phyloP scores from a whole-genome alignment of 2,329 filamentous ascomycete species.

The Aspergillus fijiensis region DNA sequence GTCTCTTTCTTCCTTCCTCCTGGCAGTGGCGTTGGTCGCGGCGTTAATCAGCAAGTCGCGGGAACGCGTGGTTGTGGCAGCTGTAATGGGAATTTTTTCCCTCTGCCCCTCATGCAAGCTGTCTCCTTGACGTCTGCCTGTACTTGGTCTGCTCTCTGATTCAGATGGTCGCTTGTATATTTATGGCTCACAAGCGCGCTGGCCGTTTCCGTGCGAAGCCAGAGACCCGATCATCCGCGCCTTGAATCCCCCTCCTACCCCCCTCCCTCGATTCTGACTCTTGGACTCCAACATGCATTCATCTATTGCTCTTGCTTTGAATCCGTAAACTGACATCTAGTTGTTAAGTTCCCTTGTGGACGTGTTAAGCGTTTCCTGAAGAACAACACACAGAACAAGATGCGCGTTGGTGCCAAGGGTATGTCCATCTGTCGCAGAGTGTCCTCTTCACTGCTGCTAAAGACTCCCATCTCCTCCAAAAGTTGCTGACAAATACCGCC shows the following conservation, averaged over 20 bases:
- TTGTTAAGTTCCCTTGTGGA: conserved; percentile 85
- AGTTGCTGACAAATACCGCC: conserved; percentile 17
- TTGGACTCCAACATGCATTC: too few relatives aligned
- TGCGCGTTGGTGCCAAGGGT: conserved; percentile 95
- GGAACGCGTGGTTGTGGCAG: not conserved
- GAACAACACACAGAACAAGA: conserved; percentile 99
- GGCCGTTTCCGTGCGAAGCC: not conserved
- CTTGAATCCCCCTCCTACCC: not conserved
- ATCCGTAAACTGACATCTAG: not conserved
- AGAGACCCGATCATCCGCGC: not conserved
- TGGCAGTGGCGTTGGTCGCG: not conserved
- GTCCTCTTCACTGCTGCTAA: not conserved
- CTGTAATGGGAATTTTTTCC: not conserved
- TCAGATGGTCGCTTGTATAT: not conserved
- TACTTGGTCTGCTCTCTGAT: not conserved
- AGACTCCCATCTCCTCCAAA: not conserved
- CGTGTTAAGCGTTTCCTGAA: conserved; percentile 99
- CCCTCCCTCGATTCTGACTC: not conserved
- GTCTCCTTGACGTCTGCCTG: not conserved
- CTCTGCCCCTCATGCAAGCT: conserved; percentile 3
- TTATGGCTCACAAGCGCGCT: not conserved
- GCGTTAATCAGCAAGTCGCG: not conserved
- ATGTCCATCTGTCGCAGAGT: conserved; percentile 17
- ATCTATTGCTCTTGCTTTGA: not conserved
- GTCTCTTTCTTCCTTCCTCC: conserved; percentile 11